phyloP scores from a whole-genome alignment of 2,329 filamentous ascomycete genomes.

The Beauveria caledonica region DNA sequence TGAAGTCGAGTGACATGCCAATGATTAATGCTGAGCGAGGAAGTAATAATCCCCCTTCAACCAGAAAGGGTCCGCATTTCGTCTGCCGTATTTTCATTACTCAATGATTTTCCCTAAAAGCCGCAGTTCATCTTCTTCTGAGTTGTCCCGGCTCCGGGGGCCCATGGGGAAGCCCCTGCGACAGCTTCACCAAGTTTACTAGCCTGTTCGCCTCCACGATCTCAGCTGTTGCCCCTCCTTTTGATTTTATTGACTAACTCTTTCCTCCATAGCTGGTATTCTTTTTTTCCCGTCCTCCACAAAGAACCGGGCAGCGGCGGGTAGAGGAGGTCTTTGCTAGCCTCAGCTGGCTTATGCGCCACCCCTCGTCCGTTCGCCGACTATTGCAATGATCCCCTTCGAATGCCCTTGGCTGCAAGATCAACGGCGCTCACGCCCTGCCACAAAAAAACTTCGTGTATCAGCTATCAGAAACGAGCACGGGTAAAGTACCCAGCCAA shows the following conservation, averaged over 20 bases:
- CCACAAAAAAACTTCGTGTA: not conserved
- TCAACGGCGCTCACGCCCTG: not conserved
- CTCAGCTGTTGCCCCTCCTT: not conserved
- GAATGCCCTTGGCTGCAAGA: not conserved
- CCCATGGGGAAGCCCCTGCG: slow-evolving; percentile 1
- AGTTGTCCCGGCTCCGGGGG: not conserved
- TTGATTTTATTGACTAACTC: not conserved
- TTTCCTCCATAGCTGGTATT: not conserved
- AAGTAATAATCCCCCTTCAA: not conserved
- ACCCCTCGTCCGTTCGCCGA: not conserved
- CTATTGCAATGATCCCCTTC: not conserved
- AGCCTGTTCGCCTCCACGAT: not conserved
- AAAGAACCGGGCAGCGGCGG: not conserved
- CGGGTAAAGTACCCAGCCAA: slow-evolving; percentile 2
- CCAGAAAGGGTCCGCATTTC: not conserved
- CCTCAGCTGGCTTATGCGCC: not conserved
- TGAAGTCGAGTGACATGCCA: not conserved
- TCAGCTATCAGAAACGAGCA: not conserved
- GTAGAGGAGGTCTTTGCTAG: slow-evolving; percentile 5
- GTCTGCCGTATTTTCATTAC: slow-evolving; percentile 4
- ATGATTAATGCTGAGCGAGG: not conserved
- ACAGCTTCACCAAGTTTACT: not conserved
- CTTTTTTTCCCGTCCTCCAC: not conserved
- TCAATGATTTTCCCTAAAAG: slow-evolving; percentile 1
- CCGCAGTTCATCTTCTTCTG: not conserved